Evolutionary conservation across 164 flowering plant species (phyloP), one percentile per base, ranked within the genome.

Genomic region (Umbilicus rupestris): DNA sequence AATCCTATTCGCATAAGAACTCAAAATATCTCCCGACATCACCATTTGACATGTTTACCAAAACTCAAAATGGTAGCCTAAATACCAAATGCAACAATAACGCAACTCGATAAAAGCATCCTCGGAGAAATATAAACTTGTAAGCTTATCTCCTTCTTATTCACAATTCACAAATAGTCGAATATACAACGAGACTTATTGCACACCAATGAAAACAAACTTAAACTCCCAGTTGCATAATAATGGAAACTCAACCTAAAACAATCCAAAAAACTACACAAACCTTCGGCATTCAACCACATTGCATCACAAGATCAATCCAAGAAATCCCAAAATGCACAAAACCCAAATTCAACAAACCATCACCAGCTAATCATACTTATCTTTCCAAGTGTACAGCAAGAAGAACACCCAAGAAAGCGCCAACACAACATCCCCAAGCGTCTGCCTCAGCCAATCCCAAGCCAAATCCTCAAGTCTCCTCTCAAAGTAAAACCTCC

Each of bases 391-490:
- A 14, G 78, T 63, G 44, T 66, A 77, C 29, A 75, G 72, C 29
- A 79, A 72, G 63, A 79, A 77, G 70, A 77, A 74, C 5, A 73
- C 69, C 82, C 82, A 79, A 0, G 80, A 77, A 46, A 73, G 67
- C n/a, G 73, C 80, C 73, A 79, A 63, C 1, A 77, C 16, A 3
- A 69, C 39, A 49, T 79, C 82, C 14, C 82, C 82, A 26, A 77
- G 75, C 1, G 73, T 75, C 75, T 74, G 76, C 66, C 83, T 72
- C 15, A 76, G 71, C 81, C 79, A 81, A 75, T 83, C 84, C 73
- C 77, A 73, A 41, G 84, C 84, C 55, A 83, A 71, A 70, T 77
- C 84, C 69, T 83, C 84, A 0, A 83, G 59, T 47, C 75, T 70
- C 64, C 83, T 68, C 75, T 83, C 84, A 47, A 81, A 74, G 63